A percentile compares a stretch with the other conserved stretches of the same genome.
Conservation (phyloP, 2,329 filamentous ascomycete species). For the Xylaria sp. region DNA sequence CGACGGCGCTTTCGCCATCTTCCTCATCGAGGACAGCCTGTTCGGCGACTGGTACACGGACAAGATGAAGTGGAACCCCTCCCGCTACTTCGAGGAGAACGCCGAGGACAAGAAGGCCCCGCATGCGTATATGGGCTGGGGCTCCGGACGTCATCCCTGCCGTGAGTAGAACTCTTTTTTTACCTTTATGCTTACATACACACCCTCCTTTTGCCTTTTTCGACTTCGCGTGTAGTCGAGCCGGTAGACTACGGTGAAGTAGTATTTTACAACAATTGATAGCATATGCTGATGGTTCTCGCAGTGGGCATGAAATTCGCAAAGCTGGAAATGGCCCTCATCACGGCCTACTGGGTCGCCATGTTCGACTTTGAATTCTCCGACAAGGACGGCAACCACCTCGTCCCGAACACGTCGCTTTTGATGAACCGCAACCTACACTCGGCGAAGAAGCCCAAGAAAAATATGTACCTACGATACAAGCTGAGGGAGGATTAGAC, state of each 20-base stretch:
- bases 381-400: constrained; percentile 50
- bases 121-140: constrained; percentile 44
- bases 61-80: constrained; percentile 57
- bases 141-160: constrained; percentile 52
- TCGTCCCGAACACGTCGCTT: constrained; percentile 41
- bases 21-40: constrained; percentile 59
- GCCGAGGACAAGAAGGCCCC: constrained; percentile 53
- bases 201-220: background rate
- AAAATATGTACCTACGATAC: constrained; percentile 52
- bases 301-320: constrained; percentile 54
- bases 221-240: background rate
- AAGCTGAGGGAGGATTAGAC: constrained; percentile 36
- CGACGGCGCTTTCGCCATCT: constrained; percentile 56
- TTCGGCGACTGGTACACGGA: constrained; percentile 55
- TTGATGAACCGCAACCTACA: constrained; percentile 51
- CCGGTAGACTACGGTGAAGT: background rate
- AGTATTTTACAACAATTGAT: background rate
- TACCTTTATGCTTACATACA: background rate
- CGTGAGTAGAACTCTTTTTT: constrained; percentile 39
- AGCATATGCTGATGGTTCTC: background rate
- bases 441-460: constrained; percentile 53
- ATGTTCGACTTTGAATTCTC: constrained; percentile 56
- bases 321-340: constrained; percentile 60
- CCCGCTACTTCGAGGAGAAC: constrained; percentile 54
- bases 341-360: constrained; percentile 58